phyloP scores from a whole-genome alignment of 495 filamentous ascomycete species.

The Talaromyces borbonicus region DNA sequence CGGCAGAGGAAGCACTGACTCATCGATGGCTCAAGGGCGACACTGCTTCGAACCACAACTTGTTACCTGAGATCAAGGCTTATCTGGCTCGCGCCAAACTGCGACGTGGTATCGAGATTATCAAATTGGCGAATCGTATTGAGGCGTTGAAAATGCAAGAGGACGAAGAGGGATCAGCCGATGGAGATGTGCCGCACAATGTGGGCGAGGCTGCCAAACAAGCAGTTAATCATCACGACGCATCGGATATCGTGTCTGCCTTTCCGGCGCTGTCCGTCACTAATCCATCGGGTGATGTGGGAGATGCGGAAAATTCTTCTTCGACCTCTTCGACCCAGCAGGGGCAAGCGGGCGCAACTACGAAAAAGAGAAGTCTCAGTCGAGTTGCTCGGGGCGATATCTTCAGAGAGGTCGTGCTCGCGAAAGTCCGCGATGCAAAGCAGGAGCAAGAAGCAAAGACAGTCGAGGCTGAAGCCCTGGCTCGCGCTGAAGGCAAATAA shows the following conservation, averaged over 20 bases:
- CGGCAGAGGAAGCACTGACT: constrained; percentile 71
- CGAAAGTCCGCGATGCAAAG: constrained; percentile 92
- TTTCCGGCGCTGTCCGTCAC: constrained; percentile 14
- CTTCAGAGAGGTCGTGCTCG: constrained; percentile 94
- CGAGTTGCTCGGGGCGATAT: constrained; percentile 80
- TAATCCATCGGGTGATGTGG: constrained; percentile 4
- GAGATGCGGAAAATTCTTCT: constrained; percentile 16
- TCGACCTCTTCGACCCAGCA: constrained; percentile 7
- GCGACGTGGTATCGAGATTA: constrained; percentile 87
- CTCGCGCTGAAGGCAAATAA: constrained; percentile 22
- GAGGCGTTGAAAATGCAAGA: constrained; percentile 94
- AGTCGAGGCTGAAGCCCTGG: constrained; percentile 44
- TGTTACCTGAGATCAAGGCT: constrained; percentile 93
- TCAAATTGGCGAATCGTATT: constrained; percentile 95
- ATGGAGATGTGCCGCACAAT: constrained; percentile 12
- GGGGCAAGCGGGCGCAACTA: constrained; percentile 10
- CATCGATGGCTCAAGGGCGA: constrained; percentile 88
- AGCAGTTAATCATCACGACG: background rate
- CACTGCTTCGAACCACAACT: constrained; percentile 85
- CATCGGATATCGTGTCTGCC: constrained; percentile 4
- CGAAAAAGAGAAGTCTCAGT: constrained; percentile 57
- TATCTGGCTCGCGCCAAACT: constrained; percentile 88
- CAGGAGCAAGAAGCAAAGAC: constrained; percentile 66
- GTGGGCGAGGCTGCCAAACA: constrained; percentile 12
- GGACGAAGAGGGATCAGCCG: constrained; percentile 54